Conservation (phyloP, 208 protist genomes). For the Wallacemonas sp. region DNA sequence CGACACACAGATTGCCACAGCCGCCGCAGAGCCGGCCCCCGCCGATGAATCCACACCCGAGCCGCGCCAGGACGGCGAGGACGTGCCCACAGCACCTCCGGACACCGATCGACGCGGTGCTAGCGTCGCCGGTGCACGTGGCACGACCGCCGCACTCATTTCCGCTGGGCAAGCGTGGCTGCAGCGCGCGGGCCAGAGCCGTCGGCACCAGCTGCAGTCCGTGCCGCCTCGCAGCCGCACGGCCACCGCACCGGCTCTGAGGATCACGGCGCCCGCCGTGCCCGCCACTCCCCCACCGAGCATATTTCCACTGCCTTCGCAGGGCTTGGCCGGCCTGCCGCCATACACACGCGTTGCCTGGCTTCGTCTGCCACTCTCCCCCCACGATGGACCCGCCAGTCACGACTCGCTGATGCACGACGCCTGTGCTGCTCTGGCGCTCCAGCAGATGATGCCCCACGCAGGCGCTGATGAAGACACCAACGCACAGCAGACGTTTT, state of each 20-base stretch:
- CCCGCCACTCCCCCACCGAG: too few species aligned
- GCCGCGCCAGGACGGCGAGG: too few species aligned
- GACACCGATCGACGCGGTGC: too few species aligned
- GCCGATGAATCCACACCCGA: too few species aligned
- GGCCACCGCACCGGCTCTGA: too few species aligned
- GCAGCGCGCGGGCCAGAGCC: not conserved
- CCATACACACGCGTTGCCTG: conserved; percentile 19
- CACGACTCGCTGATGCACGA: conserved; percentile 21
- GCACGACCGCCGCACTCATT: not conserved
- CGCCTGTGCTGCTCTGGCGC: conserved; percentile 19
- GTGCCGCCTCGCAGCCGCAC: too few species aligned
- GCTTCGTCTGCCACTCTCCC: conserved; percentile 9
- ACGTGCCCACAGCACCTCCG: too few species aligned
- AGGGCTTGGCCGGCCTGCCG: conserved; percentile 8
- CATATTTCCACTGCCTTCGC: not conserved
- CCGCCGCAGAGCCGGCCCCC: too few species aligned
- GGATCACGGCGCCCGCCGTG: too few species aligned
- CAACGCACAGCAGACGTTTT: conserved; percentile 21
- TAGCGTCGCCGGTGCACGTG: too few species aligned
- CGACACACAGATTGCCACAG: too few species aligned
- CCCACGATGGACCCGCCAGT: not conserved
- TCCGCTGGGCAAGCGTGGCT: conserved; percentile 1
- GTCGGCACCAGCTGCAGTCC: not conserved
- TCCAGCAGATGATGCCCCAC: not conserved
- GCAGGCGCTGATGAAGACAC: not conserved